Base-by-base conservation (phyloP, 805 yeast genomes). In the Yarrowia divulgata region DNA sequence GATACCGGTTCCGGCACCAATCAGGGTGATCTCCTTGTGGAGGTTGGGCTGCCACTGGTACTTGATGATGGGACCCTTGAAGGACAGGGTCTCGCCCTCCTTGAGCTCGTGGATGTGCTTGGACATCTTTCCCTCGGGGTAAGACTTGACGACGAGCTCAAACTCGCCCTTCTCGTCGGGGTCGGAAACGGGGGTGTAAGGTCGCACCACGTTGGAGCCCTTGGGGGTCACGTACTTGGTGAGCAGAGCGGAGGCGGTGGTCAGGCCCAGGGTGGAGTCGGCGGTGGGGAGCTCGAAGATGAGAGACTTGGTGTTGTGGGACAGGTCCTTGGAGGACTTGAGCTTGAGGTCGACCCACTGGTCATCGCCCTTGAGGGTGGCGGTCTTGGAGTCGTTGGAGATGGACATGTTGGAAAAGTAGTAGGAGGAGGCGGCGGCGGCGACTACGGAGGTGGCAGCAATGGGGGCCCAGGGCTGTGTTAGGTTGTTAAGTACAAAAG, bases 1-100 rank as follows among this genome's bases (percentile, higher is more conserved):
- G 79, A 95, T 93, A 81, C 98, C 98, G 66, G 97, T 85, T 77
- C 99, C 99, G 77, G 97, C 99, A 75, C 97, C 98, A 74, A 95
- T 83, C 78, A 95, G 85, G 70, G 89, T 87, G 78, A 95, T 87
- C 73, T 87, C 82, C 76, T 90, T 86, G 83, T 86, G 94, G 78
- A 88, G 86, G 84, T 95, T 94, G 74, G 94, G 90, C 75, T 85
- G 85, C 92, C 96, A 91, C 78, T 89, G 87, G 91, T 95, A 93
- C 84, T 95, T 95, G 76, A 85, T 83, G 73, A 93, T 85, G 73
- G 98, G 98, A 64, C 99, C 99, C 84, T 93, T 94, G 85, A 95
- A 90, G 10, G 97, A 81, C 69, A 95, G 84, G 66, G 93, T 86
- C 76, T 95, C 98, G 75, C 89, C 86, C 71, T 85, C 87, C 79